Evolutionary conservation across 352 stramenopile genomes (phyloP).

Genomic region (Phytopythium cucurbitacearum): DNA sequence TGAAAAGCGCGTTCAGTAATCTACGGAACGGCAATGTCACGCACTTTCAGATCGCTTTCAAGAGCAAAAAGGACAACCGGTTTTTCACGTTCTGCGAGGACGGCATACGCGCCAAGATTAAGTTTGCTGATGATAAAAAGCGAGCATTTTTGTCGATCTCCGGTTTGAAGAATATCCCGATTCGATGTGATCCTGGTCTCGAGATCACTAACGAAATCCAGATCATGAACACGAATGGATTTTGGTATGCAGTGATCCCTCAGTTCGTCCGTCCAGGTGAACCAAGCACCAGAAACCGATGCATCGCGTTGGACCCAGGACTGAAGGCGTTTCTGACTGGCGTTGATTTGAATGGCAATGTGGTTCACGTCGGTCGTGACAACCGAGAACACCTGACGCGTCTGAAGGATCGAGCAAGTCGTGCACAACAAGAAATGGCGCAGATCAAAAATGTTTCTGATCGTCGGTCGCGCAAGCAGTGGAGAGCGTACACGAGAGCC

Average conservation of each 20-base stretch:
- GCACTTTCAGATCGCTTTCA: not conserved
- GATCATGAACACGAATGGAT: not conserved
- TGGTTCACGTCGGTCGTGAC: not conserved
- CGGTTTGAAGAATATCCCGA: not conserved
- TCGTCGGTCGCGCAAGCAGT: not conserved
- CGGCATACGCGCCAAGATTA: not conserved
- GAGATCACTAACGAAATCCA: not conserved
- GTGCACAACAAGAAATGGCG: not conserved
- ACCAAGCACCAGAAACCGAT: not conserved
- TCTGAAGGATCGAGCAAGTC: not conserved
- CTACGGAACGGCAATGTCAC: not conserved
- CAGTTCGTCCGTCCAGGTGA: not conserved
- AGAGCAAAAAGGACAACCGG: not conserved
- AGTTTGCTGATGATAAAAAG: not conserved
- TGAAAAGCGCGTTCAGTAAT: constrained; percentile 9
- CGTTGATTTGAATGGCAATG: not conserved
- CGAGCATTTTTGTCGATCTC: not conserved
- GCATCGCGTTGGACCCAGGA: not conserved
- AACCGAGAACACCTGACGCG: not conserved
- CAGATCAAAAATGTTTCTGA: not conserved
- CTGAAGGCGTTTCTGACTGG: not conserved
- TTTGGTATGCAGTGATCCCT: not conserved
- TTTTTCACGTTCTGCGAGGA: not conserved
- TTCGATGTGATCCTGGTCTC: not conserved
- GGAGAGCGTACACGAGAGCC: not conserved